A percentile compares a stretch with the other conserved stretches of the same genome.
Evolutionary conservation across 805 yeast species (phyloP).

Genomic region (Candida qinlingensis): DNA sequence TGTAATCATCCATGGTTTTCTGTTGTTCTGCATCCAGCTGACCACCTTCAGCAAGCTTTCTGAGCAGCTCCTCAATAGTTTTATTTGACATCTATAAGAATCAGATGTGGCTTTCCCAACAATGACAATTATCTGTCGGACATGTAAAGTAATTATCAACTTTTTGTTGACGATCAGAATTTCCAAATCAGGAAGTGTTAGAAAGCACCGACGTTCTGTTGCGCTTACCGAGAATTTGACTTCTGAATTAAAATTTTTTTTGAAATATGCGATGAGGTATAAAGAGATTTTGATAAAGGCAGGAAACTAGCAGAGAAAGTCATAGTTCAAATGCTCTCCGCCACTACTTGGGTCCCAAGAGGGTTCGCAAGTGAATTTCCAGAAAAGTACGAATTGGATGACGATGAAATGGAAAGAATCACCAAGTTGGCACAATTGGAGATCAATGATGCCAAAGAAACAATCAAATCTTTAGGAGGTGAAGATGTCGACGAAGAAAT

Average conservation of each 20-base stretch:
- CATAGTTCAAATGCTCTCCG: slow-evolving; percentile 65
- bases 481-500: slow-evolving; percentile 18
- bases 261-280: slow-evolving; percentile 2
- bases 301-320: not conserved
- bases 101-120: too few relatives aligned
- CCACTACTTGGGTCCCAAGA: slow-evolving; percentile 93
- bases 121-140: not conserved
- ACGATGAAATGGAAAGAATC: slow-evolving; percentile 89
- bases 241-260: slow-evolving; percentile 1
- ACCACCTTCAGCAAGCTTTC: slow-evolving; percentile 27
- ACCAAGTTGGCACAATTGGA: slow-evolving; percentile 79
- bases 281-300: too few relatives aligned
- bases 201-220: not conserved
- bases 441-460: slow-evolving; percentile 69
- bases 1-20: slow-evolving; percentile 81
- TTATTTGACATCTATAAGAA: slow-evolving; percentile 12
- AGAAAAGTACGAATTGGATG: slow-evolving; percentile 79
- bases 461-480: slow-evolving; percentile 42
- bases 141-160: not conserved
- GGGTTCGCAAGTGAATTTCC: slow-evolving; percentile 95
- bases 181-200: not conserved
- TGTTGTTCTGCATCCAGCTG: slow-evolving; percentile 51
- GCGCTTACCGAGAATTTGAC: not conserved
- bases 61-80: slow-evolving; percentile 54
- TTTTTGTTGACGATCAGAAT: not conserved